Percentiles rank a stretch among this genome's conserved stretches.
Conservation (phyloP, 305 asterid genomes). For the Fraxinus albicans region DNA sequence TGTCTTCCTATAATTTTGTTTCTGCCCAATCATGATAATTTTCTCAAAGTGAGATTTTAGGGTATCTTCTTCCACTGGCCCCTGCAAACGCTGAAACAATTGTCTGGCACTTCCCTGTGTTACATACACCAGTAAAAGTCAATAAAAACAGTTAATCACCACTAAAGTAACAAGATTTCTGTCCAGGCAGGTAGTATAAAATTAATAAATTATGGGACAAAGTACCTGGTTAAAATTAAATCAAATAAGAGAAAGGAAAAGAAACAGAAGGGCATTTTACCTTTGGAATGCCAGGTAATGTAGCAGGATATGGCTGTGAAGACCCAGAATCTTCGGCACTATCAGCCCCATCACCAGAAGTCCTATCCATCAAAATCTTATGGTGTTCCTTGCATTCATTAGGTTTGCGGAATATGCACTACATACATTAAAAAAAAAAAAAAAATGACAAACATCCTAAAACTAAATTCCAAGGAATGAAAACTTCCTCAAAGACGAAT, state of each 20-base stretch:
- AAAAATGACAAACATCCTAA: not conserved
- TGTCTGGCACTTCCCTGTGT: constrained; percentile 95
- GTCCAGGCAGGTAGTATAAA: not conserved
- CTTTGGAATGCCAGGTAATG: constrained; percentile 95
- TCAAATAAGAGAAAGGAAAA: constrained; percentile 4
- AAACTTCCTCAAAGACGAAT: not conserved
- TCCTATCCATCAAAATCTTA: constrained; percentile 55
- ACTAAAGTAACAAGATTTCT: constrained; percentile 5
- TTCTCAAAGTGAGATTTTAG: constrained; percentile 88
- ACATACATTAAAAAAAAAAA: constrained; percentile 20
- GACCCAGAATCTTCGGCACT: constrained; percentile 94
- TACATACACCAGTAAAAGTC: constrained; percentile 22
- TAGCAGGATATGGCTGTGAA: constrained; percentile 80
- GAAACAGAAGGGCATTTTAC: constrained; percentile 36
- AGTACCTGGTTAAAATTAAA: constrained; percentile 6
- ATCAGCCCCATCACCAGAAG: constrained; percentile 81
- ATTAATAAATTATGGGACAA: constrained; percentile 5
- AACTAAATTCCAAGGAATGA: not conserved
- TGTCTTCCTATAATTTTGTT: constrained; percentile 48
- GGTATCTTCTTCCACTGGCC: constrained; percentile 91
- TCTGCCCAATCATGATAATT: constrained; percentile 71
- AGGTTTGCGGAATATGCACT: constrained; percentile 81
- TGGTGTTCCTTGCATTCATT: constrained; percentile 90
- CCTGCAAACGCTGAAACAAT: constrained; percentile 84
- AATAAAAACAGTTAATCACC: constrained; percentile 17